phyloP scores from a whole-genome alignment of 805 yeast species.

The Candida dajiaensis region DNA sequence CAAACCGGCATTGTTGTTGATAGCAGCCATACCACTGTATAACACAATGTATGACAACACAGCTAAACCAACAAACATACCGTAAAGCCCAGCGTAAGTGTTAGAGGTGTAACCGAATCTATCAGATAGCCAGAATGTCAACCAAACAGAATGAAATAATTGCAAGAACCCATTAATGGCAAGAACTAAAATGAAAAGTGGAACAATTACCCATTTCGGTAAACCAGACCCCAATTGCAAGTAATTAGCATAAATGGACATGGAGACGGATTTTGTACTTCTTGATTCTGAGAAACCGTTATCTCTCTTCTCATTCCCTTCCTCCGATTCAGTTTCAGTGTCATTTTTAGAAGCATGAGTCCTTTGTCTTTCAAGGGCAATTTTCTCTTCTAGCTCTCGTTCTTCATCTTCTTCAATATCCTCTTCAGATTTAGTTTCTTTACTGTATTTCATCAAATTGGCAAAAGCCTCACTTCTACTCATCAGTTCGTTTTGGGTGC shows the following conservation, averaged over 20 bases:
- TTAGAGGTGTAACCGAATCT: conserved; percentile 40
- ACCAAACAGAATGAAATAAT: conserved; percentile 63
- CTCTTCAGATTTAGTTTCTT: conserved; percentile 26
- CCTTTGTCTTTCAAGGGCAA: conserved; percentile 15
- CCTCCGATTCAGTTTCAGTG: background rate
- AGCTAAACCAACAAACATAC: conserved; percentile 48
- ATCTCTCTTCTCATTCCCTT: background rate
- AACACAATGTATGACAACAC: conserved; percentile 42
- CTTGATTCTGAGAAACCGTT: conserved; percentile 14
- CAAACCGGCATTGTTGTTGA: conserved; percentile 50
- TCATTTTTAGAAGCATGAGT: conserved; percentile 19
- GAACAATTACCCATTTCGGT: conserved; percentile 26
- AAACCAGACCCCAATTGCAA: conserved; percentile 42
- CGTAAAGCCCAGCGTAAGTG: conserved; percentile 60
- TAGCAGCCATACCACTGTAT: conserved; percentile 46
- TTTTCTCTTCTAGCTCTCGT: conserved; percentile 26
- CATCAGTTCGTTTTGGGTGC: conserved; percentile 51
- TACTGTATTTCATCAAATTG: conserved; percentile 43
- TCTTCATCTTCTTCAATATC: conserved; percentile 23
- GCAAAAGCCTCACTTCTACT: conserved; percentile 40
- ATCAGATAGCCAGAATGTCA: conserved; percentile 66
- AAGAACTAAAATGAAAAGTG: conserved; percentile 20
- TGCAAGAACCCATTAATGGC: conserved; percentile 41
- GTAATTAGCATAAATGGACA: conserved; percentile 35
- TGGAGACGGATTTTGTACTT: conserved; percentile 13